Conservation (phyloP, 192 early-diverging fungal genomes). For the Anaeromyces robustus region DNA sequence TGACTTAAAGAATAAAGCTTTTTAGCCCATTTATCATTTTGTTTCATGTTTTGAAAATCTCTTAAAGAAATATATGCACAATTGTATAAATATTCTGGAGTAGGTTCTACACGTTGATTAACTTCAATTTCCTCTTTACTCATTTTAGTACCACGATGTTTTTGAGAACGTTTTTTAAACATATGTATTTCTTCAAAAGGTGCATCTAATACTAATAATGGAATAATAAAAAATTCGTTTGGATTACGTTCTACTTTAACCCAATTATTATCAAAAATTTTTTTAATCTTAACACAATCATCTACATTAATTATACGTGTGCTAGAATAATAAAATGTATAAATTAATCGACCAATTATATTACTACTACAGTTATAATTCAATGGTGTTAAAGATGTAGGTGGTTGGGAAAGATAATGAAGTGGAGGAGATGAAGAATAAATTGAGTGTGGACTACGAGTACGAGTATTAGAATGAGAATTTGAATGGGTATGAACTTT, state of each 20-base stretch:
- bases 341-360: background rate
- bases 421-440: too few relatives aligned
- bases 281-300: background rate
- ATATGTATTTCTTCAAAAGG: background rate
- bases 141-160: background rate
- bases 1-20: background rate
- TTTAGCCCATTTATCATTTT: background rate
- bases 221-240: background rate
- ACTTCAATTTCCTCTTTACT: background rate
- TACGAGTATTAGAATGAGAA: too few relatives aligned
- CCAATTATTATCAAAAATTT: background rate
- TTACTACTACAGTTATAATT: background rate
- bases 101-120: background rate
- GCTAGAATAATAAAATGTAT: background rate
- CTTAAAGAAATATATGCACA: background rate
- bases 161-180: background rate
- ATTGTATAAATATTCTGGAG: background rate
- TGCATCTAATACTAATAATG: background rate
- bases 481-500: too few relatives aligned
- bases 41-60: background rate
- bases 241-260: background rate
- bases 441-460: too few relatives aligned
- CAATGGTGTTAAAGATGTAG: background rate
- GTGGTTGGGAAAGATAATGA: background rate
- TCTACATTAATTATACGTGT: background rate